Evolutionary conservation across 106 monocot species (phyloP), one percentile per base, ranked within the genome.

Genomic region (Acorus calamus): DNA sequence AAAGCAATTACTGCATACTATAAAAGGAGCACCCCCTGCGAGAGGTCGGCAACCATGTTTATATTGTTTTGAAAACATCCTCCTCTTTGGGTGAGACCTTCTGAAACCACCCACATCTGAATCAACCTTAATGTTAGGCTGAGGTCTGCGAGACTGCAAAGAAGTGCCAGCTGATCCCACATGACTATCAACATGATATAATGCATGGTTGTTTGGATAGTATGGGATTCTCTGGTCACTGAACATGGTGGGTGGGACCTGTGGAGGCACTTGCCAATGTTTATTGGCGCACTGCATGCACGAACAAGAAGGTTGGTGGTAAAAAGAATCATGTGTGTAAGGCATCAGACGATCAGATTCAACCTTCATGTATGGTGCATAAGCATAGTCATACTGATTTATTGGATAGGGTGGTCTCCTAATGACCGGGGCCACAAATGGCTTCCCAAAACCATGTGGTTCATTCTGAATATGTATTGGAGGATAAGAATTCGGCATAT

Each of bases 11-110:
- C 58, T 75, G 65, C 98, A 99, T 61, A 88, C 68, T 0, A 83
- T 52, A 67, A 92, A 99, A 50, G 98, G 98, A 5, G 98, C 83
- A 53, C 81, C 98, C 53, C 83, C 83, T 49, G 72, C 81, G 28
- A 88, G 46, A 6, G 98, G 92, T 68, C 62, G 79, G 57, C 81
- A 92, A 74, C 74, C 49, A 13, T 61, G 75, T 9, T 76, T 73
- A 42, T 60, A 56, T 49, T 71, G 84, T 53, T 66, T 86, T n/a
- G 59, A 60, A 4, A 79, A 48, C 10, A 47, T 11, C 3, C 63
- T 14, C 65, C 79, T 82, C 57, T 66, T 28, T 28, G 28, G 28
- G 28, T 28, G 28, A 28, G 28, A 28, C 28, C 28, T 28, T 28
- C 28, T 28, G 28, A 28, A 28, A 28, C 28, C 28, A 28, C 28